Evolutionary conservation across 192 early-diverging fungal species (phyloP).

Genomic region (Coemansia sp.): DNA sequence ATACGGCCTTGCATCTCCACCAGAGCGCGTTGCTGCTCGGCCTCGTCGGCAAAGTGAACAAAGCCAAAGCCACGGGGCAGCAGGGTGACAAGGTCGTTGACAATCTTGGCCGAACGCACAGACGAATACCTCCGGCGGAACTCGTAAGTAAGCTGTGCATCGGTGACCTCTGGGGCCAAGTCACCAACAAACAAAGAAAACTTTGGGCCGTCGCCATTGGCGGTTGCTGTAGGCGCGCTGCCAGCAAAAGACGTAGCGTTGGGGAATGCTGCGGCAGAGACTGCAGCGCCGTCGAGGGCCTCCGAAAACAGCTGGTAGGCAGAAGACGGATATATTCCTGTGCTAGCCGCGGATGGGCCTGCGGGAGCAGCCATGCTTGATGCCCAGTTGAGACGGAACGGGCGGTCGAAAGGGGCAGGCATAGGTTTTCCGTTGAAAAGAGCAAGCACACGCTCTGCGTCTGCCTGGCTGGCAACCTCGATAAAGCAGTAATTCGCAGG

Average conservation of each 20-base stretch:
- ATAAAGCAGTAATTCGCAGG: conserved; percentile 93
- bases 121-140: conserved; percentile 85
- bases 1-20: conserved; percentile 86
- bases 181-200: conserved; percentile 97
- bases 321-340: not conserved
- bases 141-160: conserved; percentile 63
- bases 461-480: conserved; percentile 68
- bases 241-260: not conserved
- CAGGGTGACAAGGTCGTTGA: conserved; percentile 81
- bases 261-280: not conserved
- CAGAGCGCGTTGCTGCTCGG: conserved; percentile 86
- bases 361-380: conserved; percentile 64
- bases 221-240: conserved; percentile 16
- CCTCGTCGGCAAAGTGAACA: conserved; percentile 85
- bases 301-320: not conserved
- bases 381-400: conserved; percentile 98
- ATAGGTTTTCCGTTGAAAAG: conserved; percentile 79
- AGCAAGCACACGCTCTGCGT: conserved; percentile 70
- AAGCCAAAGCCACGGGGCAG: conserved; percentile 92
- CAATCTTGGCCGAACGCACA: conserved; percentile 90
- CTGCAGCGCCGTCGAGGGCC: not conserved
- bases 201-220: conserved; percentile 67
- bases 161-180: conserved; percentile 85
- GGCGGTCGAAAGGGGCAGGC: conserved; percentile 70
- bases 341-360: not conserved